Percentiles rank a stretch among this genome's conserved stretches.
Conservation (phyloP, 768 basidiomycete genomes). For the Mrakia blollopis region DNA sequence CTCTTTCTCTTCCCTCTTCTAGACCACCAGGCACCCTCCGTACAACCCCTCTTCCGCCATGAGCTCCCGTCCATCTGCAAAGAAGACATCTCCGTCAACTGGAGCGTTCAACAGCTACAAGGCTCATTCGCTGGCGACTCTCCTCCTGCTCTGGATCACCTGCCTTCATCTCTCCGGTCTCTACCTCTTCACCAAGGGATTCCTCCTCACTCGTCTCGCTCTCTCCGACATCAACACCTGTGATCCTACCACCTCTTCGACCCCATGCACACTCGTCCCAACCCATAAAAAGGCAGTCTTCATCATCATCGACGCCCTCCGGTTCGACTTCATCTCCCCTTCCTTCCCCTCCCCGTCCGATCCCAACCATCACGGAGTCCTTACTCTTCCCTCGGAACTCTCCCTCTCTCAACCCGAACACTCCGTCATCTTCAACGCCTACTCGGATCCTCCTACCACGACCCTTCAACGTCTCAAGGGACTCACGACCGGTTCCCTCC, state of each 20-base stretch:
- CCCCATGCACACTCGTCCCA: conserved; percentile 48
- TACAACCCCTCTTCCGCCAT: not conserved
- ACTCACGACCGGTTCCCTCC: conserved; percentile 87
- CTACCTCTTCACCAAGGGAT: conserved; percentile 85
- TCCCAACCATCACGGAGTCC: conserved; percentile 70
- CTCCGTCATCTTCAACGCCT: conserved; percentile 81
- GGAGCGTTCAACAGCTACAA: conserved; percentile 10
- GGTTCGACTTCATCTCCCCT: conserved; percentile 86
- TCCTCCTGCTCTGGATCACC: conserved; percentile 26
- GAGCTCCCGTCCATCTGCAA: not conserved
- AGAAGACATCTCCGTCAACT: not conserved
- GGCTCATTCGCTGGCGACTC: conserved; percentile 14
- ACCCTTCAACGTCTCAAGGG: conserved; percentile 94
- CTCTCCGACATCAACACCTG: conserved; percentile 55
- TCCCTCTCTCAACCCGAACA: conserved; percentile 59
- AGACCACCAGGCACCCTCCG: no score
- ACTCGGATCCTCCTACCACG: conserved; percentile 90
- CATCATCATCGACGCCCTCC: conserved; percentile 84
- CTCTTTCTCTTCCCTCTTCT: not conserved
- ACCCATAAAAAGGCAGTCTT: conserved; percentile 77
- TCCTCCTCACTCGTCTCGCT: conserved; percentile 74
- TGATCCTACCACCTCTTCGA: not conserved
- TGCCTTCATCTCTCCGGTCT: conserved; percentile 43
- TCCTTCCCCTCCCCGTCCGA: conserved; percentile 48
- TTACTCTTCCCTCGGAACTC: conserved; percentile 72